Evolutionary conservation across 345 rosid species (phyloP).

Genomic region (Erodium maritimum): DNA sequence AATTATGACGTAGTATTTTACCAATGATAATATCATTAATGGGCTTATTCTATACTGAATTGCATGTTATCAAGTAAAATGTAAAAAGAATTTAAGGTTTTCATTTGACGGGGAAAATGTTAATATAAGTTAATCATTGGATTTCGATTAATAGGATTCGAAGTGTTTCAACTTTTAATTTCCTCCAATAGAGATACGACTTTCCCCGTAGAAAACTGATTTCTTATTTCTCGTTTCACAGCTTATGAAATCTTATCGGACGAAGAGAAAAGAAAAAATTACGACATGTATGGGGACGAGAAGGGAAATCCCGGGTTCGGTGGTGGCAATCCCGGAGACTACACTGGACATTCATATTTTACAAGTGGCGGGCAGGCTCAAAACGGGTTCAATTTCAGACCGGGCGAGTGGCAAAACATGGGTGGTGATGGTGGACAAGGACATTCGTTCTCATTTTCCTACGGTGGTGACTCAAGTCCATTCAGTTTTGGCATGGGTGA

Average conservation of each 20-base stretch:
- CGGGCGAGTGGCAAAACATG: constrained; percentile 64
- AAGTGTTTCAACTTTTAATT: neutral
- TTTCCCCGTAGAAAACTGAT: neutral
- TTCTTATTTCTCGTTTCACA: constrained; percentile 24
- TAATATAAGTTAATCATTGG: too few relatives aligned
- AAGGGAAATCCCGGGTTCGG: constrained; percentile 77
- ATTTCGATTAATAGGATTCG: too few relatives aligned
- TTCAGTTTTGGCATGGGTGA: constrained; percentile 60
- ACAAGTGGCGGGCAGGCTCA: constrained; percentile 52
- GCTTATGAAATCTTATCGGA: constrained; percentile 91
- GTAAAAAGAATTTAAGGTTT: too few relatives aligned
- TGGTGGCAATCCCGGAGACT: constrained; percentile 46
- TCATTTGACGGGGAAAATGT: too few relatives aligned
- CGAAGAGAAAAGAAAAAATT: constrained; percentile 77
- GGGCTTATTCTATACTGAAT: too few relatives aligned
- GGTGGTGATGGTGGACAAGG: constrained; percentile 47
- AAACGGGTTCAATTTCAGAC: constrained; percentile 39
- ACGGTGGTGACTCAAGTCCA: constrained; percentile 42
- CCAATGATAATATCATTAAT: too few relatives aligned
- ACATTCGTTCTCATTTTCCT: constrained; percentile 55
- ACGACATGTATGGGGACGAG: constrained; percentile 82
- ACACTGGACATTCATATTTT: constrained; percentile 42
- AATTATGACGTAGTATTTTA: too few relatives aligned
- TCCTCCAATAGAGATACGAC: neutral
- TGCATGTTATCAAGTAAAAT: too few relatives aligned